phyloP scores from a whole-genome alignment of 768 basidiomycete genomes.

The Pholiota conissans region DNA sequence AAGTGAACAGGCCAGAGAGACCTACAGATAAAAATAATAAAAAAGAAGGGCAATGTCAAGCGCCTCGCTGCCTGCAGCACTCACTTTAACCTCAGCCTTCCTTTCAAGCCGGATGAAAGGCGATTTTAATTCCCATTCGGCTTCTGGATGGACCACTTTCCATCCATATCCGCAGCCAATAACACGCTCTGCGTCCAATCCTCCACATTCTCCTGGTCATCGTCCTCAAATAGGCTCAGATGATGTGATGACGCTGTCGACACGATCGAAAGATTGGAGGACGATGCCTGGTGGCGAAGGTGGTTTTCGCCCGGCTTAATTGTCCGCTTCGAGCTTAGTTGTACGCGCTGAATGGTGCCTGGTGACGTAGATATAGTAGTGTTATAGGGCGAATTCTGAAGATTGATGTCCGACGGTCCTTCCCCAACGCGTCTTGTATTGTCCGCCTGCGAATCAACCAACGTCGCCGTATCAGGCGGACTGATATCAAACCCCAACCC shows the following conservation, averaged over 20 bases:
- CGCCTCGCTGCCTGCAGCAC: slow-evolving; percentile 5
- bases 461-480: slow-evolving; percentile 24
- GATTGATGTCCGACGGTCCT: background rate
- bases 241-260: slow-evolving; percentile 45
- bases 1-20: background rate
- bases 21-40: slow-evolving; percentile 8
- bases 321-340: slow-evolving; percentile 4
- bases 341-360: background rate
- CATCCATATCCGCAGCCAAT: slow-evolving; percentile 58
- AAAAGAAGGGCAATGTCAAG: background rate
- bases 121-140: background rate
- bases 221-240: slow-evolving; percentile 45
- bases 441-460: background rate
- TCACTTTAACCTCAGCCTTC: background rate
- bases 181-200: slow-evolving; percentile 79
- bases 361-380: too few relatives aligned
- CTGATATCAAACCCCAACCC: slow-evolving; percentile 35
- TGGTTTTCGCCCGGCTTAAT: slow-evolving; percentile 15
- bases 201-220: slow-evolving; percentile 42
- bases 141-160: slow-evolving; percentile 8
- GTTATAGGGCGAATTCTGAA: background rate
- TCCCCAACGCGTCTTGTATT: background rate
- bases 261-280: slow-evolving; percentile 18
- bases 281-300: slow-evolving; percentile 12
- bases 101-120: background rate